phyloP scores from a whole-genome alignment of 75 land plant genomes.

The Picea glauca region DNA sequence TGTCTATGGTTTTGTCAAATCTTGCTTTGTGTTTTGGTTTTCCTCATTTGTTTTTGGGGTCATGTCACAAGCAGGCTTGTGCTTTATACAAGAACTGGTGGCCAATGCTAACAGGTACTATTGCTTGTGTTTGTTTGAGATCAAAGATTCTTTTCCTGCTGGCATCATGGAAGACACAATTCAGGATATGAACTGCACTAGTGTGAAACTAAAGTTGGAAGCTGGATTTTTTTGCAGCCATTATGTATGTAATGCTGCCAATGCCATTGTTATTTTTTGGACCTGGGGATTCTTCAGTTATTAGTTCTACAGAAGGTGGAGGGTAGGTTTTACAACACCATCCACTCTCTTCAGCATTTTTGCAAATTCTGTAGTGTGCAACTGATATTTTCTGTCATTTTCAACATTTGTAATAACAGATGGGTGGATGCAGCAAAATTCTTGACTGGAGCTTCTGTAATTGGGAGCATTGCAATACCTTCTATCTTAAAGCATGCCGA shows the following conservation, averaged over 20 bases:
- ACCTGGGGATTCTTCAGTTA: slow-evolving; percentile 42
- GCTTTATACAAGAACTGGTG: slow-evolving; percentile 95
- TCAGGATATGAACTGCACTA: background rate
- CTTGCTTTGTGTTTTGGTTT: slow-evolving; percentile 10
- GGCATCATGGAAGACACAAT: background rate
- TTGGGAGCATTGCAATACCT: slow-evolving; percentile 96
- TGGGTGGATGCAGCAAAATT: slow-evolving; percentile 93
- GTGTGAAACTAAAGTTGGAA: background rate
- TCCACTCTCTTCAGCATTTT: background rate
- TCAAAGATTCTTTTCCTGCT: background rate
- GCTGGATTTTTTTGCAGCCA: slow-evolving; percentile 40
- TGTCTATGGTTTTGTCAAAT: background rate
- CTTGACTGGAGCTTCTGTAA: slow-evolving; percentile 78
- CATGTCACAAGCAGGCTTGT: slow-evolving; percentile 66
- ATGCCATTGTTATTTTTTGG: slow-evolving; percentile 92
- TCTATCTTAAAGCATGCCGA: slow-evolving; percentile 82
- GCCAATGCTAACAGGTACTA: slow-evolving; percentile 93
- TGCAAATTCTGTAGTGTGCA: background rate
- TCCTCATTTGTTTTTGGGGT: background rate
- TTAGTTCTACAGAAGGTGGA: slow-evolving; percentile 29
- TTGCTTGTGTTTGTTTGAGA: background rate
- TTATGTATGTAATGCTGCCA: slow-evolving; percentile 88
- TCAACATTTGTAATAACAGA: slow-evolving; percentile 29
- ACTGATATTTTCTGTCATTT: background rate
- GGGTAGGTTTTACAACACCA: slow-evolving; percentile 23